Conservation (phyloP, 768 basidiomycete genomes). For the Rhodotorula toruloides region DNA sequence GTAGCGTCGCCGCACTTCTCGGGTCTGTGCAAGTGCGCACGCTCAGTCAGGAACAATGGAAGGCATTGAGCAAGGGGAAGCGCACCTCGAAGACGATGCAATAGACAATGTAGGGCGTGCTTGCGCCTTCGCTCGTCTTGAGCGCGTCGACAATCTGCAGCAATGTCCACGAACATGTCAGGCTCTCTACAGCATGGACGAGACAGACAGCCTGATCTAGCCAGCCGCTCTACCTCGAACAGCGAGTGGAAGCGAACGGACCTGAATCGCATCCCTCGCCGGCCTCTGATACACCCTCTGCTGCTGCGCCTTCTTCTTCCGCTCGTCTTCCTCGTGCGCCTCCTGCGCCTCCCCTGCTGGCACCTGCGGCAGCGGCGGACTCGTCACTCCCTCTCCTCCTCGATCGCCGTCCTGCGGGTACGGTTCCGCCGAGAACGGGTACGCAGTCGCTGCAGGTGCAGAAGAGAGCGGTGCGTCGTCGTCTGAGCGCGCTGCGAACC, state of each 20-base stretch:
- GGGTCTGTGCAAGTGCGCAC: slow-evolving; percentile 53
- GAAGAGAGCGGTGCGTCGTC: background rate
- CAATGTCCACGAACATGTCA: background rate
- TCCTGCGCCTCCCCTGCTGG: no score
- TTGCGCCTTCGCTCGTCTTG: slow-evolving; percentile 86
- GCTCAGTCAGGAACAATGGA: background rate
- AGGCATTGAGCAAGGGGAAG: slow-evolving; percentile 37
- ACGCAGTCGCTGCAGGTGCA: slow-evolving; percentile 15
- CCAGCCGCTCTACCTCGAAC: background rate
- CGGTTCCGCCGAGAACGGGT: slow-evolving; percentile 29
- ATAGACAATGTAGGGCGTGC: slow-evolving; percentile 88
- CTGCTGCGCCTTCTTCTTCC: slow-evolving; percentile 10
- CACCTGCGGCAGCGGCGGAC: slow-evolving; percentile 11
- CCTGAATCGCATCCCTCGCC: slow-evolving; percentile 23
- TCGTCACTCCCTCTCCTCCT: background rate
- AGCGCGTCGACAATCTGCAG: slow-evolving; percentile 84
- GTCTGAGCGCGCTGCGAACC: background rate
- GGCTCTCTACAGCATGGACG: no score
- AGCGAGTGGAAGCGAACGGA: background rate
- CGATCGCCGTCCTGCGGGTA: slow-evolving; percentile 12
- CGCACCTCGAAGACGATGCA: slow-evolving; percentile 73
- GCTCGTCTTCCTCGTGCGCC: background rate
- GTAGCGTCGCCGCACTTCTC: slow-evolving; percentile 81
- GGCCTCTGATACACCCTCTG: slow-evolving; percentile 9
- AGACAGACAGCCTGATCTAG: no score